Conservation (phyloP, 2,329 filamentous ascomycete genomes). For the Simplicillium sp. region DNA sequence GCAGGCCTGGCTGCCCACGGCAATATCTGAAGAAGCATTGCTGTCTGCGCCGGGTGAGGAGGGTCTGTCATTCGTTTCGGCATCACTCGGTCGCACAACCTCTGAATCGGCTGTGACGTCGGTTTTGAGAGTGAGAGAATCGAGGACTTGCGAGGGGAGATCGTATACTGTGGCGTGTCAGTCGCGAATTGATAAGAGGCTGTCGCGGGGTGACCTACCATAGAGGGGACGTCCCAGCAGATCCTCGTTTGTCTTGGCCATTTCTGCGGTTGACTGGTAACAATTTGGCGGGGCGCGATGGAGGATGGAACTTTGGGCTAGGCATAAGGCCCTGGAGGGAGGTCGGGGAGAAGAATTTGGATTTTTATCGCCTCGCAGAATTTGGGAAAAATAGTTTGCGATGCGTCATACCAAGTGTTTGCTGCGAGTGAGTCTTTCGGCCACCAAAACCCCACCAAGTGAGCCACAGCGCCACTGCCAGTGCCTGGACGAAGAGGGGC, state of each 20-base stretch:
- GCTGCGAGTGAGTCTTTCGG: no score
- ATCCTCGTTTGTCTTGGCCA: constrained; percentile 34
- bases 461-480: no score
- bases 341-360: no score
- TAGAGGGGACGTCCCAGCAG: constrained; percentile 42
- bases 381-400: not conserved
- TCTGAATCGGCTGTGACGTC: constrained; percentile 17
- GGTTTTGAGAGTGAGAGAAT: constrained; percentile 46
- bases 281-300: no score
- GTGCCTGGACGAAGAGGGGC: no score
- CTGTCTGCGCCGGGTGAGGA: constrained; percentile 2
- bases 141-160: constrained; percentile 64
- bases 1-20: constrained; percentile 64
- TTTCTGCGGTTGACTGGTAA: constrained; percentile 7
- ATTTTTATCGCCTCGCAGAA: no score
- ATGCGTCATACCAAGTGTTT: no score
- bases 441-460: no score
- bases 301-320: no score
- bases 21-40: constrained; percentile 20
- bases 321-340: no score
- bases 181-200: not conserved
- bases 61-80: constrained; percentile 12
- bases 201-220: constrained; percentile 18
- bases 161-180: constrained; percentile 58
- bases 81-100: not conserved